Conservation (phyloP, 306 rosid genomes). For the Pyrus communis region DNA sequence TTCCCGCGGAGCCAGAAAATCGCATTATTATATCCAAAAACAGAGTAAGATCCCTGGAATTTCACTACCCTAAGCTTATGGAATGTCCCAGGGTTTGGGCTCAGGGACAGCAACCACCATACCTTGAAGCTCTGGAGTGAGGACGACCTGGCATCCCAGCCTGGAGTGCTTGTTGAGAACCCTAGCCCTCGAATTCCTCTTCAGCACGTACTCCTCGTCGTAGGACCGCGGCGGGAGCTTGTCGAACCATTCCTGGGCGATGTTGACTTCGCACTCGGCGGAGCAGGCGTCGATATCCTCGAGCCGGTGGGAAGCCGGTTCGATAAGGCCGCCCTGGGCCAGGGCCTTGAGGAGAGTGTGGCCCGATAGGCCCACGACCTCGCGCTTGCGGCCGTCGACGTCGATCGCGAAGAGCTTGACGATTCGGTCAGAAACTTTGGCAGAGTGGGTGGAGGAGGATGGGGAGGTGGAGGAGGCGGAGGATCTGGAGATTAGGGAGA, state of each 20-base stretch:
- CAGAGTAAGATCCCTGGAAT: neutral
- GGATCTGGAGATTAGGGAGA: constrained; percentile 47
- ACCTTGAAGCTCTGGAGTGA: constrained; percentile 75
- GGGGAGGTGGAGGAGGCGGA: constrained; percentile 30
- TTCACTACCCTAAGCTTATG: constrained; percentile 21
- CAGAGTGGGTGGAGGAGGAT: constrained; percentile 17
- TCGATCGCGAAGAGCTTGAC: constrained; percentile 75
- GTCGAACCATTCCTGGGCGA: constrained; percentile 90
- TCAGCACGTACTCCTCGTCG: constrained; percentile 80
- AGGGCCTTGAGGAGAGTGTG: constrained; percentile 78
- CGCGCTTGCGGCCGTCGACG: constrained; percentile 59
- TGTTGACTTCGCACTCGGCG: constrained; percentile 83
- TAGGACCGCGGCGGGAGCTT: constrained; percentile 74
- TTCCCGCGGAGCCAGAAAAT: neutral
- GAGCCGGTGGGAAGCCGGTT: constrained; percentile 82
- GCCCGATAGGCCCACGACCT: constrained; percentile 66
- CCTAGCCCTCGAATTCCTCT: constrained; percentile 54
- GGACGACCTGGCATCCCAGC: constrained; percentile 85
- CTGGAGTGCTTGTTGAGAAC: constrained; percentile 74
- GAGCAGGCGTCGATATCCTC: constrained; percentile 95
- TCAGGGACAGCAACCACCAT: constrained; percentile 90
- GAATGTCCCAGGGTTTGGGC: constrained; percentile 86
- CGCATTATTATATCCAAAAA: constrained; percentile 6
- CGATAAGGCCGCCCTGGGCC: constrained; percentile 60
- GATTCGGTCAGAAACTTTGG: constrained; percentile 74